Percentiles rank a stretch among this genome's conserved stretches.
These are phyloP conservation scores for Cyberlindnera euphorbiae DNA, from an alignment of 805 yeast genomes.

Conservation along the genomic window DNA sequence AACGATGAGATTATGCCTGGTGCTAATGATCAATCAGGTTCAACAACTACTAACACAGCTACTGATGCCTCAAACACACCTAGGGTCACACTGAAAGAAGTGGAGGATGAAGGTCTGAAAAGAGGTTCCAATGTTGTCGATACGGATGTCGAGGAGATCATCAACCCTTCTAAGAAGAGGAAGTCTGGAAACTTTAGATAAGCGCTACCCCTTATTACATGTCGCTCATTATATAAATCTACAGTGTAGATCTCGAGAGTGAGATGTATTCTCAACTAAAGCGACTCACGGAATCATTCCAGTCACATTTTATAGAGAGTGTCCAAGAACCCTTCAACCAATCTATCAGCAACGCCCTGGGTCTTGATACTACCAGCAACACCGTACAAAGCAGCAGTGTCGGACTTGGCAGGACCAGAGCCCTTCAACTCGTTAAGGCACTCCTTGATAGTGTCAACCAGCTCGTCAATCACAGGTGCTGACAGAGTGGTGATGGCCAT, in stretches of 20 bases:
- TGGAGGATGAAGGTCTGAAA: slow-evolving; percentile 53
- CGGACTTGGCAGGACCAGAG: slow-evolving; percentile 34
- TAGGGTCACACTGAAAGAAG: not conserved
- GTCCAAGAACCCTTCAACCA: slow-evolving; percentile 80
- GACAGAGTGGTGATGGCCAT: slow-evolving; percentile 80
- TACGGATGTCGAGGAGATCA: slow-evolving; percentile 8
- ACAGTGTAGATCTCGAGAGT: too few species aligned
- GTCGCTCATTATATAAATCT: too few species aligned
- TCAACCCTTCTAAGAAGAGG: slow-evolving; percentile 12
- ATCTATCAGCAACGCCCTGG: slow-evolving; percentile 72
- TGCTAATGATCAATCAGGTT: not conserved
- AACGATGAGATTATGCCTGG: slow-evolving; percentile 13
- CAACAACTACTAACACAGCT: not conserved
- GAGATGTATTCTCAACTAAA: not conserved
- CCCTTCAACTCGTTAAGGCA: slow-evolving; percentile 23
- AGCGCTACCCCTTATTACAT: too few species aligned
- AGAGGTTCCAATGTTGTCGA: slow-evolving; percentile 29
- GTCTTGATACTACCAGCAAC: slow-evolving; percentile 91
- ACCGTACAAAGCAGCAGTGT: slow-evolving; percentile 89
- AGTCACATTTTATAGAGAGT: slow-evolving; percentile 52
- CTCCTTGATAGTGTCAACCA: slow-evolving; percentile 42
- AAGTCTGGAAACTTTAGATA: slow-evolving; percentile 7
- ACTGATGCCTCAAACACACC: not conserved
- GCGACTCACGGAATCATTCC: not conserved
- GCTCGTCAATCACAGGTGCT: slow-evolving; percentile 52